Percentiles rank a stretch among this genome's conserved stretches.
Evolutionary conservation across 2,329 filamentous ascomycete species (phyloP).

Genomic region (Endocalyx cinctus): DNA sequence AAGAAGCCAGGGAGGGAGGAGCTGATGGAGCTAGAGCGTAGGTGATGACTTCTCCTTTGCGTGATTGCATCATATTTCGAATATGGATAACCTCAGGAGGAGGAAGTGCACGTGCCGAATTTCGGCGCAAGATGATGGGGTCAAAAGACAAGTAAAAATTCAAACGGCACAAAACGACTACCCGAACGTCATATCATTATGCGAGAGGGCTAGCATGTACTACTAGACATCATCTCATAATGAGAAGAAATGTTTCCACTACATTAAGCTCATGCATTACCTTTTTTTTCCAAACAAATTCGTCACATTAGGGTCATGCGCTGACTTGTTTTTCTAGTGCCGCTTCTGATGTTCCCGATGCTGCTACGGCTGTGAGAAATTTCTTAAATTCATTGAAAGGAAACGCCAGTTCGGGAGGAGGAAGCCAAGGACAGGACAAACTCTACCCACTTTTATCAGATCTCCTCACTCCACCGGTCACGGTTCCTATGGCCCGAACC

Average conservation of each 20-base stretch:
- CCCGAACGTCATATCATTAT: too few relatives aligned
- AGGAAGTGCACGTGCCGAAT: slow-evolving; percentile 14
- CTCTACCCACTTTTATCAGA: slow-evolving; percentile 81
- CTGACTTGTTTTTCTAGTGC: slow-evolving; percentile 52
- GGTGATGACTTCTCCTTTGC: slow-evolving; percentile 53
- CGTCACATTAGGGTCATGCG: slow-evolving; percentile 22
- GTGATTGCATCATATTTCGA: slow-evolving; percentile 1
- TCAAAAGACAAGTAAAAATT: slow-evolving; percentile 6
- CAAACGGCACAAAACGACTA: too few relatives aligned
- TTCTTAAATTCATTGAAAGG: slow-evolving; percentile 79
- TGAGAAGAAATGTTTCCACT: too few relatives aligned
- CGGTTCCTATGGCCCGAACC: slow-evolving; percentile 68
- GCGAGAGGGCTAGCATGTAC: slow-evolving; percentile 20
- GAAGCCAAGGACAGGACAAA: slow-evolving; percentile 47
- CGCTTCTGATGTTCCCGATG: slow-evolving; percentile 58
- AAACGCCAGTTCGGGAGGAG: slow-evolving; percentile 37
- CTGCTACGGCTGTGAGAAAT: slow-evolving; percentile 76
- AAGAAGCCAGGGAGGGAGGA: slow-evolving; percentile 83
- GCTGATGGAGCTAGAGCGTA: slow-evolving; percentile 99
- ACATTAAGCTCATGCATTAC: slow-evolving; percentile 11
- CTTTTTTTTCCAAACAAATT: too few relatives aligned
- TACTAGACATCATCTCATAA: slow-evolving; percentile 23
- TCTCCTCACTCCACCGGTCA: slow-evolving; percentile 72
- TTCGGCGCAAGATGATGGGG: slow-evolving; percentile 10
- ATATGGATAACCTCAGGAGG: background rate